Evolutionary conservation across 2,329 filamentous ascomycete species (phyloP).

Genomic region (Epicoccum sorghinum): DNA sequence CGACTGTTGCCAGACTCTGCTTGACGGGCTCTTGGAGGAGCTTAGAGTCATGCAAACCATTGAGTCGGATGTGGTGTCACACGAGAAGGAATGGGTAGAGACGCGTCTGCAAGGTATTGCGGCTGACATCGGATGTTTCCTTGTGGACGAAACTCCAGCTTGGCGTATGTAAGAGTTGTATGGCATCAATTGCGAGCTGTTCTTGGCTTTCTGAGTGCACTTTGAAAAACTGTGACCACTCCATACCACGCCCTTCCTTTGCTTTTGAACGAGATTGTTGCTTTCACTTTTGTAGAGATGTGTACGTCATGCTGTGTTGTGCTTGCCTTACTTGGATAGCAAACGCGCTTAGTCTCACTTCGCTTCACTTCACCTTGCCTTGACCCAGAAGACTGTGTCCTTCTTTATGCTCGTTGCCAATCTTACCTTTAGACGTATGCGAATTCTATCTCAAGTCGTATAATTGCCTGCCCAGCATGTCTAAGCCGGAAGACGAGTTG

Average conservation of each 20-base stretch:
- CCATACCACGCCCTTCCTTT: too few species aligned
- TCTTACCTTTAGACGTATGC: too few species aligned
- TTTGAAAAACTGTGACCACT: too few species aligned
- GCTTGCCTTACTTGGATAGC: not conserved
- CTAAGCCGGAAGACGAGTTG: slow-evolving; percentile 17
- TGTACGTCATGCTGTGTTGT: slow-evolving; percentile 1
- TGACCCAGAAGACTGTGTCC: too few species aligned
- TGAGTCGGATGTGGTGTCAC: slow-evolving; percentile 37
- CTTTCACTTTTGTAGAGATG: too few species aligned
- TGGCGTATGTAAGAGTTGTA: slow-evolving; percentile 29
- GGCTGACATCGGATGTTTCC: slow-evolving; percentile 23
- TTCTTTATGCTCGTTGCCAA: too few species aligned
- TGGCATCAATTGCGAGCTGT: not conserved
- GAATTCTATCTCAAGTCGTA: too few species aligned
- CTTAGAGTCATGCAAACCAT: slow-evolving; percentile 42
- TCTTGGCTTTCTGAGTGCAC: too few species aligned
- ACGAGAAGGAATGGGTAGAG: slow-evolving; percentile 47
- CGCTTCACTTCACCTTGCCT: not conserved
- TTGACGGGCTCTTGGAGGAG: slow-evolving; percentile 42
- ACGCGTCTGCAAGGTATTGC: slow-evolving; percentile 37
- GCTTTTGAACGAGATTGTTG: too few species aligned
- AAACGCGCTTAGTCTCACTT: slow-evolving; percentile 7
- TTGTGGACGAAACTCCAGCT: slow-evolving; percentile 23
- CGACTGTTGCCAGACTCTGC: slow-evolving; percentile 34
- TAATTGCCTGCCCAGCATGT: slow-evolving; percentile 13